Base-by-base conservation (phyloP, 2,329 filamentous ascomycete genomes). In the Seiridium unicorne region DNA sequence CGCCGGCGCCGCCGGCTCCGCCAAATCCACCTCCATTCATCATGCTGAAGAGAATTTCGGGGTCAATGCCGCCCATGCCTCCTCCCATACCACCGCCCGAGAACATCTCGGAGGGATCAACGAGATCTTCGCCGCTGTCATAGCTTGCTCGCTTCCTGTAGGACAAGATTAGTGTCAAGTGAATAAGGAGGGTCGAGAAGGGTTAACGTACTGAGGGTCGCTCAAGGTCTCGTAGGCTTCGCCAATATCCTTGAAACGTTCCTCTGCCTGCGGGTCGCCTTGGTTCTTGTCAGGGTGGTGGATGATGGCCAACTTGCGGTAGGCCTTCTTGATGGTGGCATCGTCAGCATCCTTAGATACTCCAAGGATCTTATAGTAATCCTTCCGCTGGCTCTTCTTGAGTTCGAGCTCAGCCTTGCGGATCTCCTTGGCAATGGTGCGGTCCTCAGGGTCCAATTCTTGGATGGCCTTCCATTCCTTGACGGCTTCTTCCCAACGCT, bases 211-310 rank as follows among this genome's bases (percentile, higher is more conserved):
- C 89, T 97, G 89, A 79, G 93, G 82, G 77, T 99, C 95, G 72
- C 91, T 97, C 77, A 99, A 80, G 55, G 90, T 96, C 79, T 99
- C 95, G 74, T 99, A 97, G 46, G 94, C 94, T 81, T 99, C 95
- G 69, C 93, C 91, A 73, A 97, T 91, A 73, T 99, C 95, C 85
- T 99, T 98, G 85, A 99, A 99, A 71, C 91, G 89, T 68, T 92
- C 90, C 70, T 93, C 94, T 63, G 95, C 95, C 56, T 87, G 83
- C 61, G 88, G 84, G 69, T 97, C 91, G 63, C 90, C 91, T 1
- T 90, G 92, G 78, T 98, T 99, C 86, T 99, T 99, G 80, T 99
- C 95, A 2, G 95, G 95, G 75, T 99, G 95, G 73, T 97, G 91
- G 65, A 93, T 83, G 67, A 99, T 94, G 60, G 95, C 95, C 72